A percentile compares a stretch with the other conserved stretches of the same genome.
These are phyloP conservation scores for Euphorbia pulcherrima DNA, from an alignment of 345 rosid genomes.

Conservation along the genomic window DNA sequence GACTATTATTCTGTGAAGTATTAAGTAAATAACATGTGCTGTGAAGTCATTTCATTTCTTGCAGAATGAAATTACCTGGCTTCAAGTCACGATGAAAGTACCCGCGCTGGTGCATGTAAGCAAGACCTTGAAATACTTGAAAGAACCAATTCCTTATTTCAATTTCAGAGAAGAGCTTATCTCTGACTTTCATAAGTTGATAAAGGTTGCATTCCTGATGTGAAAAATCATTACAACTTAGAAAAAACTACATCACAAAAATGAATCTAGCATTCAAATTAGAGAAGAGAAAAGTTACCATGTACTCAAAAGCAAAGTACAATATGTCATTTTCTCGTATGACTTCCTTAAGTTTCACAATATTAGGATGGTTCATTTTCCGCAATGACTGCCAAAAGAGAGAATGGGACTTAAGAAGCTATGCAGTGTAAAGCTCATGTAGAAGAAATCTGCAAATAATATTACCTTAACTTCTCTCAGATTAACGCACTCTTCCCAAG, in stretches of 20 bases:
- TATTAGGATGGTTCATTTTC: constrained; percentile 87
- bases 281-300: constrained; percentile 42
- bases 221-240: background rate
- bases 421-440: background rate
- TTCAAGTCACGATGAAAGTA: constrained; percentile 97
- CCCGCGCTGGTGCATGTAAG: constrained; percentile 89
- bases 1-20: background rate
- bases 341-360: constrained; percentile 96
- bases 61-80: constrained; percentile 61
- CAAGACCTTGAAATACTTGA: constrained; percentile 95
- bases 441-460: background rate
- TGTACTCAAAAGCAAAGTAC: constrained; percentile 87
- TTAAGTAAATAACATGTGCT: background rate
- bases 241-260: background rate
- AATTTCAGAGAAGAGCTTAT: constrained; percentile 64
- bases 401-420: background rate
- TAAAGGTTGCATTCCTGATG: constrained; percentile 82
- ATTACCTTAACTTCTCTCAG: constrained; percentile 94
- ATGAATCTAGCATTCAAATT: background rate
- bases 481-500: constrained; percentile 92
- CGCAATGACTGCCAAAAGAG: constrained; percentile 47
- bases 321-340: constrained; percentile 81
- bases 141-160: constrained; percentile 89
- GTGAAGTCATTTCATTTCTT: background rate
- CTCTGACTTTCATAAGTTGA: constrained; percentile 84